Evolutionary conservation across 2,329 filamentous ascomycete species (phyloP), one percentile per base, ranked within the genome.

Genomic region (Trichoderma koningiopsis): DNA sequence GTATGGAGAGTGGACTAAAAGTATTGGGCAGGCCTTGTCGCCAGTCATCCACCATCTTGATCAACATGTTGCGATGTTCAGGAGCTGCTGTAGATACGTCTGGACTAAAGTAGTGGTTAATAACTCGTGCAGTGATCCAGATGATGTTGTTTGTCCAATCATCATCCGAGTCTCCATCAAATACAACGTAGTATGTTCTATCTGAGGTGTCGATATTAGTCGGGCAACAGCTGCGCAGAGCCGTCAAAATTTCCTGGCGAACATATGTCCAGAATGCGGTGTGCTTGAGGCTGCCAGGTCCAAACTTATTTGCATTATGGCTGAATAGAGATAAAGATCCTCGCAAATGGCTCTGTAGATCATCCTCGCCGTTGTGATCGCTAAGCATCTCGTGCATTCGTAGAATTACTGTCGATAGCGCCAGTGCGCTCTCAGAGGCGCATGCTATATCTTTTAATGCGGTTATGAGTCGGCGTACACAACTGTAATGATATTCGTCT

Each of bases 201-300:
- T 61, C 60, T 35, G 60, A 61, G 7, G 49, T 56, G 24, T 69
- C 67, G 33, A 69, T 69, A 27, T 69, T 69, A 52, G 67, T 69
- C 2, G 67, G 60, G 43, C 40, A 61, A n/a, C 59, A 40, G n/a
- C 57, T 22, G 8, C 61, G 67, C 14, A 69, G 67, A 31, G 67
- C 67, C 11, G 59, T 55, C 13, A 69, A 22, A 6, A 69, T 69
- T 27, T 69, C 67, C 35, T 69, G 67, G 29, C 67, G 67, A 16
- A 69, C 59, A 49, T 69, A 69, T 29, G 67, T 69, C 67, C 67
- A 69, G 29, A 69, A 69, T 11, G 67, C 59, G 29, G 67, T 69
- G 49, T 61, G 67, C 10, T 61, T 61, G 35, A 69, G 60, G 5
- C 67, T 61, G 27, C 57, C 57, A 19, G 57, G 59, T 5, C 67